These are phyloP conservation scores for Saccharomycopsis babjevae DNA, from an alignment of 805 yeast genomes.

Conservation along the genomic window DNA sequence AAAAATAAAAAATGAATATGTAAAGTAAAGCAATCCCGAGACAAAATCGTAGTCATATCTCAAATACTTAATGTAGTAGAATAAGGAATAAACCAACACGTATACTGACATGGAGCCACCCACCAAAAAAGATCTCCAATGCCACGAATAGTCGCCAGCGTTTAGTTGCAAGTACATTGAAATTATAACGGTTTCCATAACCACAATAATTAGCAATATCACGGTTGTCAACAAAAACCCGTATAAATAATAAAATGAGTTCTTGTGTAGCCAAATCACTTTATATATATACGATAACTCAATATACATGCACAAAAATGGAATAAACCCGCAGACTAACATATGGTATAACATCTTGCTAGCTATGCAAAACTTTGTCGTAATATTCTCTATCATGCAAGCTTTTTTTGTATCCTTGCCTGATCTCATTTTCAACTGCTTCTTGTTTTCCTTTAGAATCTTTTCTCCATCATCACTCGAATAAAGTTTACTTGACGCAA, in stretches of 20 bases:
- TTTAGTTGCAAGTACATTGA: slow-evolving; percentile 47
- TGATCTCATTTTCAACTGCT: background rate
- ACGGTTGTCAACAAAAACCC: slow-evolving; percentile 64
- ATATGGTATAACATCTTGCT: slow-evolving; percentile 21
- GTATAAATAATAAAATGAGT: slow-evolving; percentile 69
- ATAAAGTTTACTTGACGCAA: background rate
- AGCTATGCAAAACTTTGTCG: background rate
- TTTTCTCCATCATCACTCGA: background rate
- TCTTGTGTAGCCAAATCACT: slow-evolving; percentile 70
- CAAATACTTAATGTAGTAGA: slow-evolving; percentile 50
- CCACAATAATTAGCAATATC: slow-evolving; percentile 47
- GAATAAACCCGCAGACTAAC: slow-evolving; percentile 56
- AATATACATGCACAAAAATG: slow-evolving; percentile 73
- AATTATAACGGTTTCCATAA: slow-evolving; percentile 62
- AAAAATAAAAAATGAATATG: slow-evolving; percentile 60
- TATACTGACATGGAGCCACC: slow-evolving; percentile 68
- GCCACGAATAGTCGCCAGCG: slow-evolving; percentile 52
- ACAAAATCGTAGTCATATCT: slow-evolving; percentile 52
- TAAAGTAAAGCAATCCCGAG: slow-evolving; percentile 56
- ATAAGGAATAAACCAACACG: slow-evolving; percentile 55
- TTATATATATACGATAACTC: slow-evolving; percentile 65
- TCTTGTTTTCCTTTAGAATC: background rate
- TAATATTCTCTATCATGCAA: background rate
- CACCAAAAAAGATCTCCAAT: slow-evolving; percentile 68
- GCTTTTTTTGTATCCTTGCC: no score